Evolutionary conservation across 2,329 filamentous ascomycete genomes (phyloP).

Genomic region (Chaetomium strumarium): DNA sequence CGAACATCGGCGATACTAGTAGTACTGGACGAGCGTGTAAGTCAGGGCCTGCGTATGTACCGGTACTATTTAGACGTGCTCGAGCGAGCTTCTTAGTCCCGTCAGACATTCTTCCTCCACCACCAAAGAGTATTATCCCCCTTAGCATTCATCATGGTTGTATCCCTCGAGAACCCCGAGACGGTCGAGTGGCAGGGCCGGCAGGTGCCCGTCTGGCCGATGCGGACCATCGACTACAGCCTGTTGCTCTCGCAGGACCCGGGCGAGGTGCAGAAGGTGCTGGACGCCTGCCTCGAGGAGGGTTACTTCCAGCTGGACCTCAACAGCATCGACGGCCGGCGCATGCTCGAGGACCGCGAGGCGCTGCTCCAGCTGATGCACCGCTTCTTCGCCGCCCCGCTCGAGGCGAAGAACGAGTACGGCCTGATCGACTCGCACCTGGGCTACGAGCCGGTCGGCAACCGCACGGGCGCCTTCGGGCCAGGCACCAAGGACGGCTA

Average conservation of each 20-base stretch:
- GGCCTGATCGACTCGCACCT: constrained; percentile 49
- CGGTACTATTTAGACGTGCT: too few species aligned
- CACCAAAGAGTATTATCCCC: background rate
- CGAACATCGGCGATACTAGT: background rate
- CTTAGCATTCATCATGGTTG: constrained; percentile 31
- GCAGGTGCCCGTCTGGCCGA: constrained; percentile 44
- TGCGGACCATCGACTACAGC: constrained; percentile 48
- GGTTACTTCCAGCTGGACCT: constrained; percentile 54
- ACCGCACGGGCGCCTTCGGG: constrained; percentile 41
- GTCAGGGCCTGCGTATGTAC: too few species aligned
- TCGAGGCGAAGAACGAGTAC: constrained; percentile 52
- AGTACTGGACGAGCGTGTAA: too few species aligned
- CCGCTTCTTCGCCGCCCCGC: constrained; percentile 47
- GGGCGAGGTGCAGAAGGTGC: constrained; percentile 45
- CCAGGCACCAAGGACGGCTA: constrained; percentile 45
- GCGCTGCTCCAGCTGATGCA: constrained; percentile 49
- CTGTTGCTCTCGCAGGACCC: constrained; percentile 49
- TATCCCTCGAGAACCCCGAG: constrained; percentile 35
- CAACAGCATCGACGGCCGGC: constrained; percentile 45
- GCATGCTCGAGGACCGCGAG: constrained; percentile 47
- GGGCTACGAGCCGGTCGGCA: constrained; percentile 46
- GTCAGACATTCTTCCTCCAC: too few species aligned
- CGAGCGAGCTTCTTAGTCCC: too few species aligned
- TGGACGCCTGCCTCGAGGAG: constrained; percentile 43
- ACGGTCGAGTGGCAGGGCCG: constrained; percentile 46